phyloP scores from a whole-genome alignment of 768 basidiomycete species.

The Suillus fuscotomentosus region DNA sequence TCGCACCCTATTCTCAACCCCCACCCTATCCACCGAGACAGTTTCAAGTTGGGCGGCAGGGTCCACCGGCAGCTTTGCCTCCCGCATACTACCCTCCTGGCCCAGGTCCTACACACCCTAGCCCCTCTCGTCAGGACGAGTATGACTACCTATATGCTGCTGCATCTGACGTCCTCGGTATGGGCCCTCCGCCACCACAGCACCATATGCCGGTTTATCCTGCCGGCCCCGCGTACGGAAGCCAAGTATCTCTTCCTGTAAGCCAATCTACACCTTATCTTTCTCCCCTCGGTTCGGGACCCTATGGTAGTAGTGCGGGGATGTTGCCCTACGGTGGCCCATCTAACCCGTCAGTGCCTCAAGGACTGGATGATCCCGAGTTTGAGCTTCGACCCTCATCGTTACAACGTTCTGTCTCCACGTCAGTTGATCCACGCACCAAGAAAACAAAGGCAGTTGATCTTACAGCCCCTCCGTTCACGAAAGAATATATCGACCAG shows the following conservation, averaged over 20 bases:
- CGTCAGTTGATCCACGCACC: constrained; percentile 55
- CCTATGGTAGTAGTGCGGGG: constrained; percentile 19
- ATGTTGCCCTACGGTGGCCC: constrained; percentile 16
- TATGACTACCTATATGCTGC: constrained; percentile 68
- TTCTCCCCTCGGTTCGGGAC: constrained; percentile 24
- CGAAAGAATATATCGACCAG: constrained; percentile 95
- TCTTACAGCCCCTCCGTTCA: constrained; percentile 81
- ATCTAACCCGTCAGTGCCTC: constrained; percentile 25
- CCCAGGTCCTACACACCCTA: constrained; percentile 7
- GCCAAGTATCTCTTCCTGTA: constrained; percentile 21
- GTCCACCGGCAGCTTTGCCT: constrained; percentile 20
- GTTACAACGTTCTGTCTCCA: constrained; percentile 53
- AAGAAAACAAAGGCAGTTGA: constrained; percentile 81
- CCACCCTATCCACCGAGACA: constrained; percentile 22
- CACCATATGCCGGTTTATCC: constrained; percentile 18
- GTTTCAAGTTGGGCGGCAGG: constrained; percentile 27
- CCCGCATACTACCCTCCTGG: constrained; percentile 19
- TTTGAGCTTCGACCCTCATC: constrained; percentile 53
- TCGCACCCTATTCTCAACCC: constrained; percentile 14
- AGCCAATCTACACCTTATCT: constrained; percentile 33
- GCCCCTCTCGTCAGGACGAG: constrained; percentile 34
- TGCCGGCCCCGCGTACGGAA: constrained; percentile 20
- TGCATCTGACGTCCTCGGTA: constrained; percentile 78
- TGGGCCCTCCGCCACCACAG: constrained; percentile 52
- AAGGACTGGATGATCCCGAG: constrained; percentile 41